Evolutionary conservation across 768 basidiomycete genomes (phyloP).

Genomic region (Russula dissimulans): DNA sequence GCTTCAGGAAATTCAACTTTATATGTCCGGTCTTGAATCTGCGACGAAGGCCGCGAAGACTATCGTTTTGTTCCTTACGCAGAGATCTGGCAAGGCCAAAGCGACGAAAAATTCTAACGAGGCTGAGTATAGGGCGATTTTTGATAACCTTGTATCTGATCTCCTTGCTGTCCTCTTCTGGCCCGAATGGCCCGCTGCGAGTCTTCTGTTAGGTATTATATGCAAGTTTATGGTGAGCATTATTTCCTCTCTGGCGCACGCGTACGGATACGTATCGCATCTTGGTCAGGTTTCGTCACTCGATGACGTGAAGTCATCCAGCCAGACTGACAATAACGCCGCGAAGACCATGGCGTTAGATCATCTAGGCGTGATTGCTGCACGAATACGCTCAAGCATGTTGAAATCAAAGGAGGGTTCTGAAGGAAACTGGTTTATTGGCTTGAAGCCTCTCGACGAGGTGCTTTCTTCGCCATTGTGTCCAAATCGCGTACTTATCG

Average conservation of each 20-base stretch:
- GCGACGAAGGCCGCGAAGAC: conserved; percentile 80
- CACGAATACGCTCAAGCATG: conserved; percentile 57
- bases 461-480: conserved; percentile 30
- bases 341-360: conserved; percentile 87
- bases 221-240: conserved; percentile 73
- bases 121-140: conserved; percentile 85
- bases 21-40: conserved; percentile 65
- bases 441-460: conserved; percentile 61
- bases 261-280: not conserved
- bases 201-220: conserved; percentile 67
- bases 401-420: conserved; percentile 32
- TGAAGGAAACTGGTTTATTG: conserved; percentile 28
- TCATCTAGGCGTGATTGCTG: conserved; percentile 88
- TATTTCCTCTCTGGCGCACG: not conserved
- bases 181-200: conserved; percentile 97
- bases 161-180: conserved; percentile 81
- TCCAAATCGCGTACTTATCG: not conserved
- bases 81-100: conserved; percentile 75
- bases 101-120: conserved; percentile 87
- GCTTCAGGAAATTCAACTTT: conserved; percentile 54
- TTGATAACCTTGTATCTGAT: conserved; percentile 86
- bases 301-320: conserved; percentile 67
- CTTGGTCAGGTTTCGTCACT: conserved; percentile 62
- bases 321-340: conserved; percentile 65
- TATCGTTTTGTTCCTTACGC: conserved; percentile 38